Percentiles rank a stretch among this genome's conserved stretches.
Conservation (phyloP, 805 yeast species). For the Candida endomychidarum region DNA sequence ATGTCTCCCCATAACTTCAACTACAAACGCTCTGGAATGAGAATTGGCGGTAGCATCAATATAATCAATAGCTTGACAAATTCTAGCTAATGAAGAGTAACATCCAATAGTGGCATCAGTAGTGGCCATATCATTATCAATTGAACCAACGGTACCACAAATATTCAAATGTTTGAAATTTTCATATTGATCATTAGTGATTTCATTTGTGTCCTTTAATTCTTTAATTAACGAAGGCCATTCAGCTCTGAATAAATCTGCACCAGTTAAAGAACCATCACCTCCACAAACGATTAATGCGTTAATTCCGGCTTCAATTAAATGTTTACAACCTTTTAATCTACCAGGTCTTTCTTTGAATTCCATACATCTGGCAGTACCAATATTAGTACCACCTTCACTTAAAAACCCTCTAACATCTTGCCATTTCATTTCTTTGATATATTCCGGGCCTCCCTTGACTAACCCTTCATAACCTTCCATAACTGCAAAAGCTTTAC, state of each 20-base stretch:
- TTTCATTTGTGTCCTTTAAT: constrained; percentile 52
- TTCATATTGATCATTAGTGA: constrained; percentile 59
- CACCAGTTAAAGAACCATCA: constrained; percentile 98
- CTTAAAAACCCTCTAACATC: constrained; percentile 94
- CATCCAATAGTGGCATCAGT: constrained; percentile 98
- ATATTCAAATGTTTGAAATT: constrained; percentile 74
- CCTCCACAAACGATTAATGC: constrained; percentile 97
- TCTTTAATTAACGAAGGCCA: constrained; percentile 90
- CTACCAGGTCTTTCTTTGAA: constrained; percentile 88
- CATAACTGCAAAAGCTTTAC: constrained; percentile 87
- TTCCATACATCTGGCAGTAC: constrained; percentile 90
- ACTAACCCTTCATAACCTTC: constrained; percentile 97
- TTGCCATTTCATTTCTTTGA: constrained; percentile 83
- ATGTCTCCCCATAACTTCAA: constrained; percentile 99
- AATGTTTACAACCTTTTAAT: constrained; percentile 75
- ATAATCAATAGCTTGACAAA: constrained; percentile 91
- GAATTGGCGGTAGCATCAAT: constrained; percentile 97
- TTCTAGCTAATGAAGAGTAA: constrained; percentile 87
- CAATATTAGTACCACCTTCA: constrained; percentile 93
- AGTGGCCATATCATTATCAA: constrained; percentile 96
- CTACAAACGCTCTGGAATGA: constrained; percentile 95
- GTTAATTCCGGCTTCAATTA: constrained; percentile 86
- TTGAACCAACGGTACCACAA: constrained; percentile 94
- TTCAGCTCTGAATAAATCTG: constrained; percentile 88
- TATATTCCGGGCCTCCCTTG: constrained; percentile 70